Conservation (phyloP, 2,329 filamentous ascomycete genomes). For the Nothophoma quercina region DNA sequence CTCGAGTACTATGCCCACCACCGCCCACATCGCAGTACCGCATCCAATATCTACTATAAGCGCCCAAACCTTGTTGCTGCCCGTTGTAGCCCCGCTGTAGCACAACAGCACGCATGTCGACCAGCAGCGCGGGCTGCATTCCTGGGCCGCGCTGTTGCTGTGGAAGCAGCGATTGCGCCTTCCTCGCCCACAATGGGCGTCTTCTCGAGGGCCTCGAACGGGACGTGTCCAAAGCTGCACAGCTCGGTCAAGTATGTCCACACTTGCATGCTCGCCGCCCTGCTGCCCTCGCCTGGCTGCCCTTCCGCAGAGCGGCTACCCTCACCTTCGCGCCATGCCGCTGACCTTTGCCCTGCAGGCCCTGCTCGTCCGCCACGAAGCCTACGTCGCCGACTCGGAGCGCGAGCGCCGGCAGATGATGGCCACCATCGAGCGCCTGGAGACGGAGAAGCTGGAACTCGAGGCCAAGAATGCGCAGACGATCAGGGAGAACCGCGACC, state of each 20-base stretch:
- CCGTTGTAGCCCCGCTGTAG: slow-evolving; percentile 27
- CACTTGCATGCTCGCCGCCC: slow-evolving; percentile 36
- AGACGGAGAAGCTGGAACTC: slow-evolving; percentile 71
- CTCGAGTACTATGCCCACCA: slow-evolving; percentile 33
- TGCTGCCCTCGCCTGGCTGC: slow-evolving; percentile 19
- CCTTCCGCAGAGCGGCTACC: slow-evolving; percentile 17
- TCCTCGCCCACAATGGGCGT: slow-evolving; percentile 80
- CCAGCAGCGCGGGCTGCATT: slow-evolving; percentile 39
- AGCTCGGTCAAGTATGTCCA: slow-evolving; percentile 84
- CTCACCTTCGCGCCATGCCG: slow-evolving; percentile 53
- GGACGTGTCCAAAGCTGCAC: slow-evolving; percentile 84
- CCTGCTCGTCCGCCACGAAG: slow-evolving; percentile 88
- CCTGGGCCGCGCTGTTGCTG: slow-evolving; percentile 74
- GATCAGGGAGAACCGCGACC: slow-evolving; percentile 80
- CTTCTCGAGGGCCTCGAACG: slow-evolving; percentile 82
- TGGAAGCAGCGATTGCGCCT: slow-evolving; percentile 78
- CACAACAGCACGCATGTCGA: slow-evolving; percentile 27
- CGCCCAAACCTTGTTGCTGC: slow-evolving; percentile 12
- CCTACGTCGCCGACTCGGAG: slow-evolving; percentile 92
- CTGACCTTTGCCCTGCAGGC: slow-evolving; percentile 82
- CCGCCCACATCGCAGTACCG: slow-evolving; percentile 9
- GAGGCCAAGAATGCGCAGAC: slow-evolving; percentile 79
- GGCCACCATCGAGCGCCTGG: slow-evolving; percentile 76
- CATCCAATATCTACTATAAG: slow-evolving; percentile 12
- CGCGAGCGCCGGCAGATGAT: slow-evolving; percentile 79